These are phyloP conservation scores for Petrea volubilis DNA, from an alignment of 257 asterid genomes.

Conservation along the genomic window DNA sequence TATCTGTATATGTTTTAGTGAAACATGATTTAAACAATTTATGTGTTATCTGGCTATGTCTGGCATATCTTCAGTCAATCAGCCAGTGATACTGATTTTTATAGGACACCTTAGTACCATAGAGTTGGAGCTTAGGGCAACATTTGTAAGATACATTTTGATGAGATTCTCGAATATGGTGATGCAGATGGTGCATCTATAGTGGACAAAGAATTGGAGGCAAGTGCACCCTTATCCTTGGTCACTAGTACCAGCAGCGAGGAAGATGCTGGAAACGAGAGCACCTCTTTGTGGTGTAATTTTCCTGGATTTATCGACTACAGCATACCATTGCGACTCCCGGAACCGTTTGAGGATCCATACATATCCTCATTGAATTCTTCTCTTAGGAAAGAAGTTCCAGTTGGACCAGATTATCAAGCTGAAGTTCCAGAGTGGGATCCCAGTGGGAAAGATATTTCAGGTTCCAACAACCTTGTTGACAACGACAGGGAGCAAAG, in stretches of 20 bases:
- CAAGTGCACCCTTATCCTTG: slow-evolving; percentile 46
- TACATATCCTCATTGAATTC: slow-evolving; percentile 35
- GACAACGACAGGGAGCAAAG: slow-evolving; percentile 28
- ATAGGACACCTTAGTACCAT: neutral
- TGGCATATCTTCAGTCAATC: neutral
- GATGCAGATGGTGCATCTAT: slow-evolving; percentile 20
- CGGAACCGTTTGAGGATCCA: slow-evolving; percentile 38
- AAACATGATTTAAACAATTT: neutral
- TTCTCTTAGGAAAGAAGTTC: slow-evolving; percentile 57
- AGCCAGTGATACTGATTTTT: neutral
- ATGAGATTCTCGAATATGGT: slow-evolving; percentile 29
- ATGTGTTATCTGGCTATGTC: slow-evolving; percentile 5
- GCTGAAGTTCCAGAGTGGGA: slow-evolving; percentile 64
- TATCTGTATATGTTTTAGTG: neutral
- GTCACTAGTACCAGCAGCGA: slow-evolving; percentile 46
- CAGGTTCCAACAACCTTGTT: slow-evolving; percentile 9
- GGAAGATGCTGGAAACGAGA: slow-evolving; percentile 43
- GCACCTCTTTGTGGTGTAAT: slow-evolving; percentile 25
- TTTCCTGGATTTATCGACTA: slow-evolving; percentile 39
- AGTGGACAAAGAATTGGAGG: slow-evolving; percentile 28
- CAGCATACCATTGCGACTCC: slow-evolving; percentile 37
- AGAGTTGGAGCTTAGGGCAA: slow-evolving; percentile 26
- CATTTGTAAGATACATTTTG: slow-evolving; percentile 4
- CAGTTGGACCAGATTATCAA: slow-evolving; percentile 66
- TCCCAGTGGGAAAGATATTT: slow-evolving; percentile 19